These are phyloP conservation scores for Penicillium fuscoglaucum DNA, from an alignment of 2,329 filamentous ascomycete species.

Conservation along the genomic window DNA sequence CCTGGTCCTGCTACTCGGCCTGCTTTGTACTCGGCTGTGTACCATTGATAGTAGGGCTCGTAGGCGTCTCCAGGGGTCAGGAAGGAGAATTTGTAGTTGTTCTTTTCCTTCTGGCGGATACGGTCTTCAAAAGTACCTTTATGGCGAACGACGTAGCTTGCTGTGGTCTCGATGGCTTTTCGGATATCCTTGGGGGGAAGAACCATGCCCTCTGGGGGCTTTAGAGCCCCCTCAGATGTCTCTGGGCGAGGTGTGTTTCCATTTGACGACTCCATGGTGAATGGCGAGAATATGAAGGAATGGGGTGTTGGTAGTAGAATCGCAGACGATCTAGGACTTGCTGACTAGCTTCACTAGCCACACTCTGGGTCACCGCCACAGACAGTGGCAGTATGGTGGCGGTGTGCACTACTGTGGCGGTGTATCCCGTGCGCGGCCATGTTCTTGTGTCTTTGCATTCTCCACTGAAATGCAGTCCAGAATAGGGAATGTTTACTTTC, in stretches of 20 bases:
- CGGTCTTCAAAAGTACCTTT: slow-evolving; percentile 72
- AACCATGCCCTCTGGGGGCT: slow-evolving; percentile 79
- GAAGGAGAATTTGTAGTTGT: slow-evolving; percentile 90
- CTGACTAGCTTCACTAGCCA: slow-evolving; percentile 13
- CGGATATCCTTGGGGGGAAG: slow-evolving; percentile 84
- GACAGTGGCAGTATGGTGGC: neutral
- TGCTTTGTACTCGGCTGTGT: slow-evolving; percentile 42
- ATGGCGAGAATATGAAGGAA: slow-evolving; percentile 9
- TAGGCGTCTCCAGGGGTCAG: slow-evolving; percentile 78
- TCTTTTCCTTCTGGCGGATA: slow-evolving; percentile 79
- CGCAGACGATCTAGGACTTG: neutral
- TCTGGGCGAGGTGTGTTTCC: slow-evolving; percentile 46
- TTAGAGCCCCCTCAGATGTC: slow-evolving; percentile 67
- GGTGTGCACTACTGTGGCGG: neutral
- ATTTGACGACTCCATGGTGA: slow-evolving; percentile 43
- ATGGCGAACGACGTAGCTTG: slow-evolving; percentile 78
- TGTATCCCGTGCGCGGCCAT: slow-evolving; percentile 5
- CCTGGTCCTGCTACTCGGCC: slow-evolving; percentile 58
- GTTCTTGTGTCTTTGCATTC: neutral
- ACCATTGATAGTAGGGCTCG: slow-evolving; percentile 83
- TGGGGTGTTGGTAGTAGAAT: slow-evolving; percentile 8
- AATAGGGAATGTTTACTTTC: slow-evolving; percentile 9
- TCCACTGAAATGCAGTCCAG: slow-evolving; percentile 1
- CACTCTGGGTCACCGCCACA: neutral
- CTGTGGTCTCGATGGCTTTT: slow-evolving; percentile 86